These are phyloP conservation scores for Medicago lupulina DNA, from an alignment of 306 rosid genomes.

Conservation along the genomic window DNA sequence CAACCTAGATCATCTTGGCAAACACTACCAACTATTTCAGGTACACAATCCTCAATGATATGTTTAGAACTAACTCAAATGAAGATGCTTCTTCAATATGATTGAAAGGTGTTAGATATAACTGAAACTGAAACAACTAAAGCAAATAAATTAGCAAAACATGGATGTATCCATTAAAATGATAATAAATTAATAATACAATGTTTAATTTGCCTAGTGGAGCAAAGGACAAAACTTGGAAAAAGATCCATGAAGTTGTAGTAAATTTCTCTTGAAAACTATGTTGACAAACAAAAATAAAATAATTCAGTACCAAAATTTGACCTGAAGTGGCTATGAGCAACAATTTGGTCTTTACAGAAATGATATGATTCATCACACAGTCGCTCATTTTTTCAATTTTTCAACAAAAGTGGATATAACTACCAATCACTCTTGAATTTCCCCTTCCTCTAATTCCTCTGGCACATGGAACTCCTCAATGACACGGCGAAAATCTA, in stretches of 20 bases:
- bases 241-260: neutral
- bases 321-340: neutral
- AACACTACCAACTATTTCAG: neutral
- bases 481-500: slow-evolving; percentile 31
- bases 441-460: slow-evolving; percentile 91
- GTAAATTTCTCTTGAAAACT: neutral
- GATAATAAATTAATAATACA: neutral
- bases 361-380: neutral
- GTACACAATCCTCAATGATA: neutral
- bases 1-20: neutral
- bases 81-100: neutral
- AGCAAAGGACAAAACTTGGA: neutral
- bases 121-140: neutral
- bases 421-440: slow-evolving; percentile 53
- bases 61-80: neutral
- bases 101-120: neutral
- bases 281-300: neutral
- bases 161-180: slow-evolving; percentile 1
- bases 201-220: neutral
- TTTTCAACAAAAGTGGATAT: slow-evolving; percentile 16
- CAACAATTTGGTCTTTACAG: neutral
- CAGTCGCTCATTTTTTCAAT: neutral
- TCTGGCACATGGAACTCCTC: slow-evolving; percentile 44
- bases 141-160: neutral
- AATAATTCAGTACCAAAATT: slow-evolving; percentile 24